Evolutionary conservation across 257 asterid genomes (phyloP).

Genomic region (Voacanga thouarsii): DNA sequence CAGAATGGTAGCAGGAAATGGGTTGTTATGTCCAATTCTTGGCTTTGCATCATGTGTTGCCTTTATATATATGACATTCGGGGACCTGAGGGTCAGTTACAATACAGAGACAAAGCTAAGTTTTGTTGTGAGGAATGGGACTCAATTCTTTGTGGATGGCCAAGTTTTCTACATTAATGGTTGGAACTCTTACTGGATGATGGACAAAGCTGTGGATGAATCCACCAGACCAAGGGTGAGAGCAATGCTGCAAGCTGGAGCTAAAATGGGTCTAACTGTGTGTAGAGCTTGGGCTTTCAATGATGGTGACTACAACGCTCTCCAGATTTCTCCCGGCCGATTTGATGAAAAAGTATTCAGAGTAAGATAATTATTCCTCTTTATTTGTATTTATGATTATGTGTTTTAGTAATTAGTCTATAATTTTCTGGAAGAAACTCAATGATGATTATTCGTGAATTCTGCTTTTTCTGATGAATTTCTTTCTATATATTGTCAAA

Average conservation of each 20-base stretch:
- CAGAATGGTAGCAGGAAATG: slow-evolving; percentile 66
- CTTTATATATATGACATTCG: slow-evolving; percentile 74
- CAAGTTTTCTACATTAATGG: slow-evolving; percentile 85
- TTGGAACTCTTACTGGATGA: slow-evolving; percentile 99
- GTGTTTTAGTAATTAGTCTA: neutral
- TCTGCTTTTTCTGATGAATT: slow-evolving; percentile 1
- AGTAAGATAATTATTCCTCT: slow-evolving; percentile 43
- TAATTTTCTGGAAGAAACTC: neutral
- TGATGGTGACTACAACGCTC: slow-evolving; percentile 93
- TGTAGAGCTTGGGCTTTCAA: slow-evolving; percentile 99
- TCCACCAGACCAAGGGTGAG: slow-evolving; percentile 55
- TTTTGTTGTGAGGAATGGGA: slow-evolving; percentile 93
- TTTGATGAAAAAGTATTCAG: slow-evolving; percentile 80
- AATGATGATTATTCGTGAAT: neutral
- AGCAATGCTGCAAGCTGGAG: slow-evolving; percentile 74
- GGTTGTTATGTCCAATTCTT: slow-evolving; percentile 74
- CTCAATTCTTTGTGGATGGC: slow-evolving; percentile 87
- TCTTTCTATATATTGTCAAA: neutral
- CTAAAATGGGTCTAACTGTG: slow-evolving; percentile 95
- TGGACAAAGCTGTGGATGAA: slow-evolving; percentile 89
- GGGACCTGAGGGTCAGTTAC: slow-evolving; percentile 64
- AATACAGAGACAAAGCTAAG: slow-evolving; percentile 45
- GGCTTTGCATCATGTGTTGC: slow-evolving; percentile 83
- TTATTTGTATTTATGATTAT: neutral
- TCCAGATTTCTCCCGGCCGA: slow-evolving; percentile 85